Evolutionary conservation across 2,329 filamentous ascomycete species (phyloP).

Genomic region (Aureobasidium sp.): DNA sequence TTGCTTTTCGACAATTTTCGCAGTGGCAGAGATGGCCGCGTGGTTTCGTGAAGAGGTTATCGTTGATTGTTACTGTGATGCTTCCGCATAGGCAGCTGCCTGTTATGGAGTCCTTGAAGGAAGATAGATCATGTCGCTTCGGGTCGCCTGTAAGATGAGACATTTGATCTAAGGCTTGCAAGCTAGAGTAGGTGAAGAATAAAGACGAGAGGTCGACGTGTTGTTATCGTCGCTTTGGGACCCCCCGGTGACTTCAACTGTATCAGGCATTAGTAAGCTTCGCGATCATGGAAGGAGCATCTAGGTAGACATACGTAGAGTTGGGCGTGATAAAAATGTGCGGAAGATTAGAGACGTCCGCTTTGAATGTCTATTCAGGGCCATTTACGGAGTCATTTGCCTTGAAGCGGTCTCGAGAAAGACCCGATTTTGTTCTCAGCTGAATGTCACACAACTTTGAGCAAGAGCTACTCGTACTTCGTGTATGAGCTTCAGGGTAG

Average conservation of each 20-base stretch:
- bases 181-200: too few relatives aligned
- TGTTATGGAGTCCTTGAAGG: slow-evolving; percentile 31
- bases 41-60: slow-evolving; percentile 39
- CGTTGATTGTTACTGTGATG: slow-evolving; percentile 44
- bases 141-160: slow-evolving; percentile 34
- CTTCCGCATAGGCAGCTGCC: slow-evolving; percentile 42
- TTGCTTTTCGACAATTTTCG: slow-evolving; percentile 45
- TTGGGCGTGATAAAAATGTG: too few relatives aligned
- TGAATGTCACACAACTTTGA: too few relatives aligned
- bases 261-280: background rate
- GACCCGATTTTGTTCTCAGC: too few relatives aligned
- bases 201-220: background rate
- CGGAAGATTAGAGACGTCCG: too few relatives aligned
- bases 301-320: too few relatives aligned
- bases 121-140: slow-evolving; percentile 29
- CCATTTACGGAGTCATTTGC: too few relatives aligned
- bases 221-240: background rate
- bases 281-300: background rate
- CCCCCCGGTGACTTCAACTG: background rate
- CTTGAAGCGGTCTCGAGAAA: too few relatives aligned
- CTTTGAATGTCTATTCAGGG: too few relatives aligned
- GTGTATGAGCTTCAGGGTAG: too few relatives aligned
- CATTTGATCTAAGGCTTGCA: slow-evolving; percentile 19
- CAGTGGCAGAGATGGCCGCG: slow-evolving; percentile 47
- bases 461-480: too few relatives aligned